Percentiles rank a stretch among this genome's conserved stretches.
These are phyloP conservation scores for Pythium diclinum DNA, from an alignment of 352 stramenopile species.

Conservation along the genomic window DNA sequence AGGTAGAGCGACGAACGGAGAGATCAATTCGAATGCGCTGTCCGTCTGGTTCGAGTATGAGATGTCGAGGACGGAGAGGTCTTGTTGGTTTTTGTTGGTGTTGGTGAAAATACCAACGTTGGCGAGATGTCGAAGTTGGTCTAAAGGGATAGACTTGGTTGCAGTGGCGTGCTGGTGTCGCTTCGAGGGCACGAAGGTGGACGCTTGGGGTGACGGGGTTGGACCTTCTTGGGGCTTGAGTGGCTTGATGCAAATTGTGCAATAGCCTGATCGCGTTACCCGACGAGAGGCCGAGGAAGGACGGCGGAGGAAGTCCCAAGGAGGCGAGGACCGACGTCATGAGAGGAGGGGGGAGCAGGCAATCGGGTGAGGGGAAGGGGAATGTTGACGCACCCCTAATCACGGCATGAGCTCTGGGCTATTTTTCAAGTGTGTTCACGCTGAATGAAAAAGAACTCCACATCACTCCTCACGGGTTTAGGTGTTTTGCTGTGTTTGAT, in stretches of 20 bases:
- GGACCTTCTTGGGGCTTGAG: slow-evolving; percentile 13
- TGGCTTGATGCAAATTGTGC: slow-evolving; percentile 39
- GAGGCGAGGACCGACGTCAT: neutral
- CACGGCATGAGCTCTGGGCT: too few relatives aligned
- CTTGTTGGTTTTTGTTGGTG: slow-evolving; percentile 2
- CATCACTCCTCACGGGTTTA: too few relatives aligned
- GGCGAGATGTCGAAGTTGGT: slow-evolving; percentile 4
- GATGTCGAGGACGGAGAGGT: neutral
- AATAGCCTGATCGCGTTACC: slow-evolving; percentile 72
- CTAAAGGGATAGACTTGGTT: neutral
- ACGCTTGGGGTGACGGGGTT: slow-evolving; percentile 2
- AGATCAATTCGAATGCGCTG: too few relatives aligned
- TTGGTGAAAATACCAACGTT: neutral
- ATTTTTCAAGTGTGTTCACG: too few relatives aligned
- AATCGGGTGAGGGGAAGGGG: neutral
- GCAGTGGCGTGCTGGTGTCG: neutral
- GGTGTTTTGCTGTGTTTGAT: neutral
- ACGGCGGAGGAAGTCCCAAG: slow-evolving; percentile 1
- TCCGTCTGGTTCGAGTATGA: neutral
- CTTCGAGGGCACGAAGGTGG: slow-evolving; percentile 4
- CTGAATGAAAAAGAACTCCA: too few relatives aligned
- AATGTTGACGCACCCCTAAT: neutral
- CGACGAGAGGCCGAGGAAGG: slow-evolving; percentile 29
- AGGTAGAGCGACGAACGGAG: slow-evolving; percentile 11
- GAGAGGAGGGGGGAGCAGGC: neutral